Evolutionary conservation across 768 basidiomycete species (phyloP).

Genomic region (Ramaria sp.): DNA sequence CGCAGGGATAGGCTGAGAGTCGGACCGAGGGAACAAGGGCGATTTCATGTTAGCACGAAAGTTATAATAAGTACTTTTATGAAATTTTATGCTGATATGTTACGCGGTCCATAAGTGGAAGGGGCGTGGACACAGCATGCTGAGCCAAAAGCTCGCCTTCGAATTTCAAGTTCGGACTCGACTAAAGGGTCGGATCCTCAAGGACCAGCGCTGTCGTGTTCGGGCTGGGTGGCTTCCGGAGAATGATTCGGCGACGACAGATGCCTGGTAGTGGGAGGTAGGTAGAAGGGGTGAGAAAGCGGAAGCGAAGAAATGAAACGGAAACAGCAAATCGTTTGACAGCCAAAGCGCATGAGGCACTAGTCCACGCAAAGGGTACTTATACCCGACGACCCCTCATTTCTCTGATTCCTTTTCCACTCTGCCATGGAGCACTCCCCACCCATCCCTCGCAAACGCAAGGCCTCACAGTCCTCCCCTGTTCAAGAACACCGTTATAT

Average conservation of each 20-base stretch:
- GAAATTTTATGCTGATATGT: neutral
- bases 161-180: neutral
- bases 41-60: no score
- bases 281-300: no score
- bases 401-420: neutral
- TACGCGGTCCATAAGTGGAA: neutral
- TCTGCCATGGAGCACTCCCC: neutral
- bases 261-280: no score
- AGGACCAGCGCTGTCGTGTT: no score
- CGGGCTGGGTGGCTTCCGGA: no score
- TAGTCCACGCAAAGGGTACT: no score
- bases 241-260: no score
- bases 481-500: no score
- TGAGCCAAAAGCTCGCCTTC: neutral
- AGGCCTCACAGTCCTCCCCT: neutral
- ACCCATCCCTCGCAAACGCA: neutral
- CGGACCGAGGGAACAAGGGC: no score
- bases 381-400: neutral
- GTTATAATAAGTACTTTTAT: neutral
- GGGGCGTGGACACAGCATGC: neutral
- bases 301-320: no score
- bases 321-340: no score
- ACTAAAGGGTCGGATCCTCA: neutral
- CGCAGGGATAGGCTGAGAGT: neutral
- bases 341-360: no score